phyloP scores from a whole-genome alignment of 139 green algal genomes.

The Closterium sp. region DNA sequence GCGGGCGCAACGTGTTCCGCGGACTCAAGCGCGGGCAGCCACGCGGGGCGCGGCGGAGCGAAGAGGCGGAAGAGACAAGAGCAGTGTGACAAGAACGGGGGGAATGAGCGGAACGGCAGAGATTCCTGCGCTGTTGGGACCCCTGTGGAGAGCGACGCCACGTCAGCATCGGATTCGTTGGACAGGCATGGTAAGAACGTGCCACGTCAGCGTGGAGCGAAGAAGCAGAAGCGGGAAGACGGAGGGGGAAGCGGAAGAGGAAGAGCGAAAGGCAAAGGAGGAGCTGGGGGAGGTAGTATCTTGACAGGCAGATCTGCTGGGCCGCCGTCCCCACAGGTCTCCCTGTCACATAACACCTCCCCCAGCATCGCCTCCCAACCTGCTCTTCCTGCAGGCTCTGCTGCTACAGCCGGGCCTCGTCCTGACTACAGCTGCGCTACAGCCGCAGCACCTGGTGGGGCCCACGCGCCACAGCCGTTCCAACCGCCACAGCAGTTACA shows the following conservation, averaged over 20 bases:
- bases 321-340: neutral
- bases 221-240: neutral
- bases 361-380: neutral
- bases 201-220: neutral
- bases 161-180: neutral
- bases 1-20: neutral
- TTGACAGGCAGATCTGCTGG: neutral
- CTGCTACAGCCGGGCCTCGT: neutral
- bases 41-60: neutral
- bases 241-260: neutral
- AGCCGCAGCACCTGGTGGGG: no score
- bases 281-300: neutral
- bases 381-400: neutral
- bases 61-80: neutral
- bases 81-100: neutral
- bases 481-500: neutral
- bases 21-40: neutral
- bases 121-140: no score
- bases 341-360: neutral
- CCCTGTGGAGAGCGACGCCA: neutral
- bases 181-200: neutral
- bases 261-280: neutral
- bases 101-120: neutral
- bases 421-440: no score
- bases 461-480: neutral